These are phyloP conservation scores for Lobosporangium transversale DNA, from an alignment of 192 early-diverging fungal genomes.

Conservation along the genomic window DNA sequence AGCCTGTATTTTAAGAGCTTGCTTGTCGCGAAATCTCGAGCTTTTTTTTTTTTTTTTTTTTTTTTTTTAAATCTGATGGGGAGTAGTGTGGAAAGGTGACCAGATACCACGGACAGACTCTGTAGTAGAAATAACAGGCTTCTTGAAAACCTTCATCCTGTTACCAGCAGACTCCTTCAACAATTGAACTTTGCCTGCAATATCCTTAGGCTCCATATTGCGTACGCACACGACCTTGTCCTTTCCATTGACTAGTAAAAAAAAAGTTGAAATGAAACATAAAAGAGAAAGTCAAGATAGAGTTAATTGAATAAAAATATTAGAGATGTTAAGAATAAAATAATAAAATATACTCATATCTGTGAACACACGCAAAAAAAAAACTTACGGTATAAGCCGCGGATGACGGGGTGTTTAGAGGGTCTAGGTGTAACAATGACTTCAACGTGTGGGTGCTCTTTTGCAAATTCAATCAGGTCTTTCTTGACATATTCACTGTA, in stretches of 20 bases:
- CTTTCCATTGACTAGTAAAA: conserved; percentile 63
- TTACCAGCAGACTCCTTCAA: conserved; percentile 75
- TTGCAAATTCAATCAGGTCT: conserved; percentile 67
- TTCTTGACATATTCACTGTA: conserved; percentile 74
- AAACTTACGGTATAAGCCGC: conserved; percentile 73
- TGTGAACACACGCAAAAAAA: too few species aligned
- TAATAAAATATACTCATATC: background rate
- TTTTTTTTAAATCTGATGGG: conserved; percentile 67
- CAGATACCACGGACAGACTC: conserved; percentile 84
- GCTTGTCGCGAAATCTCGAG: too few species aligned
- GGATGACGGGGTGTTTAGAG: conserved; percentile 76
- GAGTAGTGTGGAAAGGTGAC: conserved; percentile 81
- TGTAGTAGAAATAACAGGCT: conserved; percentile 79
- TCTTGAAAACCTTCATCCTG: conserved; percentile 69
- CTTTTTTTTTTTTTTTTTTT: background rate
- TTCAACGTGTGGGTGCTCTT: conserved; percentile 82
- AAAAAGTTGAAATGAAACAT: background rate
- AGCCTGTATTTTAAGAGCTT: background rate
- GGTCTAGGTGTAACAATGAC: conserved; percentile 78
- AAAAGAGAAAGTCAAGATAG: background rate
- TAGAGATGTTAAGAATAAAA: background rate
- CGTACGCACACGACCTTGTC: conserved; percentile 74
- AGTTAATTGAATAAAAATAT: background rate
- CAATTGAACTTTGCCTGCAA: conserved; percentile 67
- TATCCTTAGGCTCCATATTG: conserved; percentile 67